Conservation (phyloP, 164 flowering plant species). For the Kingdonia uniflora region DNA sequence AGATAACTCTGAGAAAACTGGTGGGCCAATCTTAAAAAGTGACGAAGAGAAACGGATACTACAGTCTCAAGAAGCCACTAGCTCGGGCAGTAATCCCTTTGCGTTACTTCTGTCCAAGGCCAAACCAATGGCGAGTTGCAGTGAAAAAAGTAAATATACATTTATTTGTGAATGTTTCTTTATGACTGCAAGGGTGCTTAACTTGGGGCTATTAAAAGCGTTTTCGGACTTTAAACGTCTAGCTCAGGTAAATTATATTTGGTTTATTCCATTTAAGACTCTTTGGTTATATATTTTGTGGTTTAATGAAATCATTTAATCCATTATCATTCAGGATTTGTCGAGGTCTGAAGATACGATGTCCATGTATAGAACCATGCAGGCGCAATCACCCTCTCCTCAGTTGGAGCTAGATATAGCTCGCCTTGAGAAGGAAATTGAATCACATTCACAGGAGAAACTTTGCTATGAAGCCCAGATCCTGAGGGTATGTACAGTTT, state of each 20-base stretch:
- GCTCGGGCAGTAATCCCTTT: constrained; percentile 39
- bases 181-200: constrained; percentile 94
- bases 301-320: neutral
- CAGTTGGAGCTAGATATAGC: constrained; percentile 58
- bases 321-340: constrained; percentile 48
- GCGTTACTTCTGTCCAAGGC: constrained; percentile 20
- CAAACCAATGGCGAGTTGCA: constrained; percentile 29
- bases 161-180: constrained; percentile 98
- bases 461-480: constrained; percentile 93
- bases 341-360: constrained; percentile 77
- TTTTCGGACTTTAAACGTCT: constrained; percentile 91
- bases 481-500: constrained; percentile 47
- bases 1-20: constrained; percentile 20
- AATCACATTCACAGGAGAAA: constrained; percentile 70
- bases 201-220: constrained; percentile 85
- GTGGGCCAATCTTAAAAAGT: constrained; percentile 15
- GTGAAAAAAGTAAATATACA: constrained; percentile 40
- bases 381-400: constrained; percentile 54
- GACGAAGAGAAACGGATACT: constrained; percentile 47
- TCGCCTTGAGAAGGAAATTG: constrained; percentile 82
- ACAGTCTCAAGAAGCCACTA: constrained; percentile 65
- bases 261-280: neutral
- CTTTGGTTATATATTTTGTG: no score
- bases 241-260: constrained; percentile 52
- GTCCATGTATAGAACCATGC: constrained; percentile 57